phyloP scores from a whole-genome alignment of 192 early-diverging fungal species.

The Obelidium mucronatum region DNA sequence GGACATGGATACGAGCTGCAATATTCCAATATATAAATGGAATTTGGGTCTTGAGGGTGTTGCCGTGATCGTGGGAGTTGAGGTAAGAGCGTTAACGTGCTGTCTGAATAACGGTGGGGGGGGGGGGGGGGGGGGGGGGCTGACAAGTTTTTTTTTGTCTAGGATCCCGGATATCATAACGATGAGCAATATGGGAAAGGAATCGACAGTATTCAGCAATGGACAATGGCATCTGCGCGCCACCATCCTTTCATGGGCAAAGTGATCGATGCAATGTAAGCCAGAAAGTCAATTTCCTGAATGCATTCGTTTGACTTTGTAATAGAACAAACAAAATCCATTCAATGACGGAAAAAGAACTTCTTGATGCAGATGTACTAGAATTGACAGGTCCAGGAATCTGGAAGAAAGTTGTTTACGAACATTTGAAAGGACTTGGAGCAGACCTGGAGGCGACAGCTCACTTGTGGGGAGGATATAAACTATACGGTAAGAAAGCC shows the following conservation, averaged over 20 bases:
- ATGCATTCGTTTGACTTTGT: no score
- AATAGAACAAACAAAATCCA: conserved; percentile 28
- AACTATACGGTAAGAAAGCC: conserved; percentile 15
- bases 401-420: conserved; percentile 26
- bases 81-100: conserved; percentile 3
- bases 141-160: neutral
- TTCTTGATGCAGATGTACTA: conserved; percentile 25
- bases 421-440: conserved; percentile 8
- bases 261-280: conserved; percentile 20
- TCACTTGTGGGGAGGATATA: conserved; percentile 21
- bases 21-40: conserved; percentile 14
- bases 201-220: conserved; percentile 31
- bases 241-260: conserved; percentile 37
- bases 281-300: no score
- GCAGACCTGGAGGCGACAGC: conserved; percentile 6
- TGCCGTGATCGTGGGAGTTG: conserved; percentile 32
- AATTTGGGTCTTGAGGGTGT: conserved; percentile 6
- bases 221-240: conserved; percentile 30
- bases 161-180: conserved; percentile 12
- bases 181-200: conserved; percentile 1
- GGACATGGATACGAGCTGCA: conserved; percentile 26
- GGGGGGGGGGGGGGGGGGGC: neutral
- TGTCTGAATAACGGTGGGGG: neutral
- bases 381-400: conserved; percentile 33
- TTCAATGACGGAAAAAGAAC: conserved; percentile 13